A percentile compares a stretch with the other conserved stretches of the same genome.
Conservation (phyloP, 495 filamentous ascomycete species). For the Aspergillus mulundensis region DNA sequence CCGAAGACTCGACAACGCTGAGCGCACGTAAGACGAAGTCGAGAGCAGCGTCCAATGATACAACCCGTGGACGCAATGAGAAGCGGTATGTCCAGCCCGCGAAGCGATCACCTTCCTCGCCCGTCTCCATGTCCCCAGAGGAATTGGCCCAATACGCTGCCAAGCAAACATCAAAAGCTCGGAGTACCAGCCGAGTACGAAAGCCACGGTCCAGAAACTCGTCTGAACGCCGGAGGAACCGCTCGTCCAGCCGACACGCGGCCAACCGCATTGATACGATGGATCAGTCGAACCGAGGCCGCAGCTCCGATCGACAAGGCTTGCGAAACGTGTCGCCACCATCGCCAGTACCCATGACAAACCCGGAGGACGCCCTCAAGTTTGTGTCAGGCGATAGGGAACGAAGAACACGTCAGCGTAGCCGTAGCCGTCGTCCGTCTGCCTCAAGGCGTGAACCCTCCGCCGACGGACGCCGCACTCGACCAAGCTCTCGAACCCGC, state of each 20-base stretch:
- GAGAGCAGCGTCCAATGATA: slow-evolving; percentile 63
- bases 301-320: slow-evolving; percentile 52
- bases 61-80: slow-evolving; percentile 61
- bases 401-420: slow-evolving; percentile 57
- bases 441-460: slow-evolving; percentile 45
- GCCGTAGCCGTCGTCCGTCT: slow-evolving; percentile 41
- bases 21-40: slow-evolving; percentile 40
- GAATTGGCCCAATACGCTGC: slow-evolving; percentile 59
- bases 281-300: slow-evolving; percentile 41
- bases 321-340: slow-evolving; percentile 70
- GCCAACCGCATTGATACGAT: slow-evolving; percentile 42
- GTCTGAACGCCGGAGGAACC: slow-evolving; percentile 29
- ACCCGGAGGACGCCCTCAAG: slow-evolving; percentile 55
- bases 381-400: slow-evolving; percentile 59
- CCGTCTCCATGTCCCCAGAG: slow-evolving; percentile 87
- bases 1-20: slow-evolving; percentile 46
- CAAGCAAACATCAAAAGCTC: slow-evolving; percentile 35
- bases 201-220: slow-evolving; percentile 35
- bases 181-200: slow-evolving; percentile 36
- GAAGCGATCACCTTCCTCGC: slow-evolving; percentile 84
- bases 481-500: slow-evolving; percentile 48
- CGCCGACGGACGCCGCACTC: slow-evolving; percentile 39
- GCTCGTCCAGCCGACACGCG: slow-evolving; percentile 39
- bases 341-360: slow-evolving; percentile 68
- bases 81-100: slow-evolving; percentile 72